Percentiles rank a stretch among this genome's conserved stretches.
Conservation (phyloP, 2,329 filamentous ascomycete species). For the Apiospora aurea region DNA sequence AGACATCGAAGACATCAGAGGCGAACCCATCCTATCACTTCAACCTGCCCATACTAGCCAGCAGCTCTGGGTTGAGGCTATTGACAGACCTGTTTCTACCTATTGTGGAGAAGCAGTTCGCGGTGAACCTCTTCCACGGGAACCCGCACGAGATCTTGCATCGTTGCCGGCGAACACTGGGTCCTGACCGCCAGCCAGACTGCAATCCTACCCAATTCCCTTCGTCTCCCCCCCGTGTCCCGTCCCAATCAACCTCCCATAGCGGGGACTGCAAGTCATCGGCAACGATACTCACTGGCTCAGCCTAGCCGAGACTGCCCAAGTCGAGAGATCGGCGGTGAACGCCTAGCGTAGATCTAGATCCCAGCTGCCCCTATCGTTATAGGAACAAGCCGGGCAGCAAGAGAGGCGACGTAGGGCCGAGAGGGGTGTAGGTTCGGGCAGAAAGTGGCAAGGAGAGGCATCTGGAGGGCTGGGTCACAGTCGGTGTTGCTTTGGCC, state of each 20-base stretch:
- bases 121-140: constrained; percentile 37
- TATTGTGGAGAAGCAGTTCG: constrained; percentile 18
- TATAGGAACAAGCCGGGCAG: constrained; percentile 17
- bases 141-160: constrained; percentile 42
- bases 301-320: constrained; percentile 20
- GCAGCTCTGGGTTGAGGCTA: not conserved
- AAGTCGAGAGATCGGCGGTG: constrained; percentile 24
- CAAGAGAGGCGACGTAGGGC: constrained; percentile 17
- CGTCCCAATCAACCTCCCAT: not conserved
- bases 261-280: constrained; percentile 18
- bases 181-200: constrained; percentile 39
- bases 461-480: not conserved
- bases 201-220: constrained; percentile 16
- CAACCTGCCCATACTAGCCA: not conserved
- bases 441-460: not conserved
- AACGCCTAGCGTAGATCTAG: constrained; percentile 13
- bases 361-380: constrained; percentile 3
- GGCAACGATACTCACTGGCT: constrained; percentile 24
- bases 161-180: constrained; percentile 40
- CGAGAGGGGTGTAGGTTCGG: not conserved
- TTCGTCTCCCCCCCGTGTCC: not conserved
- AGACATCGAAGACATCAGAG: constrained; percentile 14
- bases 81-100: not conserved
- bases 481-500: constrained; percentile 19
- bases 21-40: constrained; percentile 6